Evolutionary conservation across 2,329 filamentous ascomycete species (phyloP), one percentile per base, ranked within the genome.

Genomic region (Ophiostoma quercus): DNA sequence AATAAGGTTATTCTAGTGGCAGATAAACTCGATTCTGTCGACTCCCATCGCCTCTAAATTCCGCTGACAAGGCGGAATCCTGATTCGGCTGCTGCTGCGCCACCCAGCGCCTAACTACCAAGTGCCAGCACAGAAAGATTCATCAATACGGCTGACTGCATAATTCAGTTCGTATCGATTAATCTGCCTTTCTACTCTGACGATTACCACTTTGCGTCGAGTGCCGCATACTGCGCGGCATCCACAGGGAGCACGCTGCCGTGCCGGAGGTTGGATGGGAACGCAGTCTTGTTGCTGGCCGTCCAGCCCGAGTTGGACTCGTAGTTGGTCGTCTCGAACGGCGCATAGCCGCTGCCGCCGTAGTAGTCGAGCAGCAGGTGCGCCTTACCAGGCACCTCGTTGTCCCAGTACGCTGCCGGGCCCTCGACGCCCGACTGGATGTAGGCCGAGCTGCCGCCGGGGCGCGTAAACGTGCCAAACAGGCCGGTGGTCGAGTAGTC

Each of bases 311-410:
- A 71, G 60, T 84, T 84, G 2, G 76, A 78, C 72, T 77, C 75
- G 19, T 84, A 78, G 69, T 82, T 78, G 0, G 75, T 77, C 68
- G 79, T 83, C 75, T 83, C 80, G 71, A 82, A 85, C 22, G 84
- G 84, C 34, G 79, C 74, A 71, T 86, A 86, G 7, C 84, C 84
- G 73, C 82, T 79, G 12, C 74, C 76, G 6, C 80, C 80, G 71
- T 82, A 84, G 71, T 81, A 82, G 69, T 85, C 83, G n/a, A 87
- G 74, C 68, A 86, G 73, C 41, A 86, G 74, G 71, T 85, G 82
- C 1, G 80, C 78, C 70, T 79, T 80, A 6, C 77, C 77, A 0
- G 77, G 76, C 6, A 75, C 75, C 47, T 75, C 60, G 71, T 83
- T 84, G 72, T 84, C 82, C 72, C 77, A 77, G 71, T 80, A 83